Conservation (phyloP, 495 filamentous ascomycete species). For the Chaetomium fimeti region DNA sequence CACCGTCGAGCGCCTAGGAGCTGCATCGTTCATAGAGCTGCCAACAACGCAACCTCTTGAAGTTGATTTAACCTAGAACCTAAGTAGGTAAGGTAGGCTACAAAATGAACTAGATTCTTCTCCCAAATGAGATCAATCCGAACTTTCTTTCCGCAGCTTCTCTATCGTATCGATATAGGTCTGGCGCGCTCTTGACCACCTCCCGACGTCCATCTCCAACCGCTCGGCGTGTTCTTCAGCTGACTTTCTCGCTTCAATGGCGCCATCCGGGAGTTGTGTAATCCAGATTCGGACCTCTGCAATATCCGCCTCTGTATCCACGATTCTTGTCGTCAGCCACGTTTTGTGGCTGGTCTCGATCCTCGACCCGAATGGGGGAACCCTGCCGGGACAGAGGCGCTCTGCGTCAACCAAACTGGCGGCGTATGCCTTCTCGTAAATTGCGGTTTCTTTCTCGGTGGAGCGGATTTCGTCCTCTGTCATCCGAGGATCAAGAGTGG, state of each 20-base stretch:
- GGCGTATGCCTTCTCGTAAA: neutral
- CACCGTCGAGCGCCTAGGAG: too few relatives aligned
- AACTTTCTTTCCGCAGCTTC: neutral
- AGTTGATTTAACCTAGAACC: too few relatives aligned
- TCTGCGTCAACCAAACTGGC: conserved; percentile 6
- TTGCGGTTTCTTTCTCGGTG: neutral
- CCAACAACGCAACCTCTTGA: too few relatives aligned
- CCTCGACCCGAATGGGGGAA: neutral
- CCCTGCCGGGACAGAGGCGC: neutral
- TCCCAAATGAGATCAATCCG: too few relatives aligned
- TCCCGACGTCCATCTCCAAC: neutral
- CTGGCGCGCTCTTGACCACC: neutral
- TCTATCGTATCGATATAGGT: neutral
- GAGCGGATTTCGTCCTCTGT: neutral
- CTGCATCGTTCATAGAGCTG: too few relatives aligned
- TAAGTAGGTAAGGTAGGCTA: too few relatives aligned
- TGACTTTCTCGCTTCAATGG: neutral
- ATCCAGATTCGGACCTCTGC: neutral
- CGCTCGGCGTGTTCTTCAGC: neutral
- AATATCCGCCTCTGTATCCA: neutral
- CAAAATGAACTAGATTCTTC: too few relatives aligned
- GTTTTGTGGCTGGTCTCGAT: neutral
- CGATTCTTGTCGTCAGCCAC: neutral
- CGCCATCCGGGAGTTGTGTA: neutral
- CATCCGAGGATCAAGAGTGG: neutral